Percentiles rank a stretch among this genome's conserved stretches.
These are phyloP conservation scores for Myxozyma mucilagina DNA, from an alignment of 805 yeast species.

Conservation along the genomic window DNA sequence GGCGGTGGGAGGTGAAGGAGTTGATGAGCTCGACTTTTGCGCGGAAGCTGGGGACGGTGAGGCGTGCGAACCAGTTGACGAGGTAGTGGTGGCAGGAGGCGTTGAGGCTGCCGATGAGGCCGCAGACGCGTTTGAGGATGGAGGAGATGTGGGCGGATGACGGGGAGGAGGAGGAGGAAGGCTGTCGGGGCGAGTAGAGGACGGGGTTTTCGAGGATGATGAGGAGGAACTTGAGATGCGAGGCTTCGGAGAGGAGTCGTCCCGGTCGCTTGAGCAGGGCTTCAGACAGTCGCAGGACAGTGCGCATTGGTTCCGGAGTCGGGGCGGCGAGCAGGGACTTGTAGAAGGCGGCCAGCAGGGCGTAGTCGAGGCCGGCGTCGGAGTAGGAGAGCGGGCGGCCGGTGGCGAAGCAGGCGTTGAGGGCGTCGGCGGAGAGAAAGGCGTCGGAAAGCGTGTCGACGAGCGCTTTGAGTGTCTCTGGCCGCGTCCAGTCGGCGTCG, in stretches of 20 bases:
- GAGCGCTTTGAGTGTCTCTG: slow-evolving; percentile 40
- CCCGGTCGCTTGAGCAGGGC: slow-evolving; percentile 56
- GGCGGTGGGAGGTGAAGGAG: slow-evolving; percentile 73
- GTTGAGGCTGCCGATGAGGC: slow-evolving; percentile 59
- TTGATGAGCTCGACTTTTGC: slow-evolving; percentile 67
- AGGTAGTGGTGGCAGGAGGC: slow-evolving; percentile 46
- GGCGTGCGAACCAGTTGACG: slow-evolving; percentile 57
- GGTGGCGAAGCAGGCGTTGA: slow-evolving; percentile 58
- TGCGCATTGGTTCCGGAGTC: slow-evolving; percentile 54
- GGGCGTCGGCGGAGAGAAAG: slow-evolving; percentile 50
- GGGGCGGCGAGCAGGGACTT: slow-evolving; percentile 55
- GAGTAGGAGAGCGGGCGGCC: slow-evolving; percentile 45
- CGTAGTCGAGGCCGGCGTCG: slow-evolving; percentile 52
- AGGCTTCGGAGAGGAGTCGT: slow-evolving; percentile 43
- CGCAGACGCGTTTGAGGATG: slow-evolving; percentile 64
- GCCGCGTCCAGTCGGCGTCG: slow-evolving; percentile 44
- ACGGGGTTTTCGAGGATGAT: slow-evolving; percentile 69
- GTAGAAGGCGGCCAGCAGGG: slow-evolving; percentile 52
- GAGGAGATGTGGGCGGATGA: slow-evolving; percentile 56
- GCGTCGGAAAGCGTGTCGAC: slow-evolving; percentile 49
- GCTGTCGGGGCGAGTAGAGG: slow-evolving; percentile 44
- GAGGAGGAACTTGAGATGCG: slow-evolving; percentile 57
- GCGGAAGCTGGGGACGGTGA: slow-evolving; percentile 48
- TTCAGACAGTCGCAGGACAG: slow-evolving; percentile 54
- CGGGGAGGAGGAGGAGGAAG: slow-evolving; percentile 46